A percentile compares a stretch with the other conserved stretches of the same genome.
Conservation (phyloP, 2,329 filamentous ascomycete genomes). For the Exophiala phaeomuriformis region DNA sequence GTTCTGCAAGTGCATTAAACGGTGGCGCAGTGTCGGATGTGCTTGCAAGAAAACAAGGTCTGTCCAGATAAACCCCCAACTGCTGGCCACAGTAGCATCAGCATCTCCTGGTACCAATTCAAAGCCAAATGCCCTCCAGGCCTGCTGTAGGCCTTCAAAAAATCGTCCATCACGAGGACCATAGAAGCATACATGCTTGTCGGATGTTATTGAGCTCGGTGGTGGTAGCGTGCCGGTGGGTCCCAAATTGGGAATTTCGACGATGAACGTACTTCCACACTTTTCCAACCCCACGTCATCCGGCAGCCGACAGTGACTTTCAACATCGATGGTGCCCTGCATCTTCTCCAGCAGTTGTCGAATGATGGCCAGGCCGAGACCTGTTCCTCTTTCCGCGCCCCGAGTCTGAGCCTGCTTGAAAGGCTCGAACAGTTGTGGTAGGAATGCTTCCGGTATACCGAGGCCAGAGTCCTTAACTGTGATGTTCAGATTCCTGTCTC, state of each 20-base stretch:
- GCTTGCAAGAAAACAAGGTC: conserved; percentile 24
- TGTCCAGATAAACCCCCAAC: conserved; percentile 29
- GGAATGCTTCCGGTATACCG: conserved; percentile 44
- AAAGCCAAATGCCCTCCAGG: conserved; percentile 27
- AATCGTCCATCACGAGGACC: conserved; percentile 16
- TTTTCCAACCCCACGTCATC: conserved; percentile 13
- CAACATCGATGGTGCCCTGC: conserved; percentile 29
- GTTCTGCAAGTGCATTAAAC: conserved; percentile 20
- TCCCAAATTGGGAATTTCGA: conserved; percentile 16
- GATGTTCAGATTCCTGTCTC: conserved; percentile 51
- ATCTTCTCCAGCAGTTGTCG: conserved; percentile 30
- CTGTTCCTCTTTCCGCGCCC: conserved; percentile 29
- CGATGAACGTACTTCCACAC: conserved; percentile 24
- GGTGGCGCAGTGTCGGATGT: conserved; percentile 20
- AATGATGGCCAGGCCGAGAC: conserved; percentile 31
- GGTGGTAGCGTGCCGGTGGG: neutral
- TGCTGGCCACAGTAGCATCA: conserved; percentile 20
- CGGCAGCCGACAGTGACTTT: conserved; percentile 26
- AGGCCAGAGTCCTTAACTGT: conserved; percentile 34
- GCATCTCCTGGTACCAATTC: conserved; percentile 20
- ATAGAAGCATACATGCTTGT: conserved; percentile 20
- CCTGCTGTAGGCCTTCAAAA: conserved; percentile 24
- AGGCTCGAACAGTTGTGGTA: conserved; percentile 60
- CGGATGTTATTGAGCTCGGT: neutral
- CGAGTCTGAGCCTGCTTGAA: conserved; percentile 41